phyloP scores from a whole-genome alignment of 257 asterid genomes.

The Anisodus tanguticus region DNA sequence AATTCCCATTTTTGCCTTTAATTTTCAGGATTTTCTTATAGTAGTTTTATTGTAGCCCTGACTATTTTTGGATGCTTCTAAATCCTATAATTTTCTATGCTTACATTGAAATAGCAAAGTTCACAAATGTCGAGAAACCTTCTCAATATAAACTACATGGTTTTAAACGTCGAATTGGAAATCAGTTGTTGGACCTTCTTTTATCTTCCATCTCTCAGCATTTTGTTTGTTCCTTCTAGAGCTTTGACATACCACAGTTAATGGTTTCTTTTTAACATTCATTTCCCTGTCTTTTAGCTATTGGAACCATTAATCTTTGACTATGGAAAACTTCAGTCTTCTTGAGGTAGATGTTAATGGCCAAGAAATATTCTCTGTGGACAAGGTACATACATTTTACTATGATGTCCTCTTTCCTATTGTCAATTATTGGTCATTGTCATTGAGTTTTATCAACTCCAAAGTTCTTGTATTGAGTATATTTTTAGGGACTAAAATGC shows the following conservation, averaged over 20 bases:
- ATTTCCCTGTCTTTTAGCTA: background rate
- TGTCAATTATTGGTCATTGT: background rate
- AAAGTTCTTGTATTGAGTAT: background rate
- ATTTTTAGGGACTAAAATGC: background rate
- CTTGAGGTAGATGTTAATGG: slow-evolving; percentile 74
- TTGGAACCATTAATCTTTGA: slow-evolving; percentile 24
- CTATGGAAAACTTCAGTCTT: slow-evolving; percentile 43
- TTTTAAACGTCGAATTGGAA: background rate
- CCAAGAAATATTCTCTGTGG: slow-evolving; percentile 54
- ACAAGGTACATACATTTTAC: slow-evolving; percentile 47
- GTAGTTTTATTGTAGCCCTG: background rate
- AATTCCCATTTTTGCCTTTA: background rate
- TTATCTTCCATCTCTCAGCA: background rate
- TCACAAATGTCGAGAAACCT: slow-evolving; percentile 26
- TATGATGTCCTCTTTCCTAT: background rate
- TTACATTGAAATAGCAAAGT: slow-evolving; percentile 30
- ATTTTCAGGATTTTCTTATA: background rate
- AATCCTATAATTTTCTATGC: slow-evolving; percentile 41
- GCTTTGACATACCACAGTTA: background rate
- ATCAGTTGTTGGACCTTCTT: background rate
- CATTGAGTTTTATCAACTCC: background rate
- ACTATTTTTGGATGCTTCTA: slow-evolving; percentile 44
- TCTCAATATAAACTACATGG: background rate
- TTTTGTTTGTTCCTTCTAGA: slow-evolving; percentile 4
- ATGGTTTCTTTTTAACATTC: background rate